A percentile compares a stretch with the other conserved stretches of the same genome.
Conservation (phyloP, 1,284 basidiomycete genomes). For the Rhodotorula sp. region DNA sequence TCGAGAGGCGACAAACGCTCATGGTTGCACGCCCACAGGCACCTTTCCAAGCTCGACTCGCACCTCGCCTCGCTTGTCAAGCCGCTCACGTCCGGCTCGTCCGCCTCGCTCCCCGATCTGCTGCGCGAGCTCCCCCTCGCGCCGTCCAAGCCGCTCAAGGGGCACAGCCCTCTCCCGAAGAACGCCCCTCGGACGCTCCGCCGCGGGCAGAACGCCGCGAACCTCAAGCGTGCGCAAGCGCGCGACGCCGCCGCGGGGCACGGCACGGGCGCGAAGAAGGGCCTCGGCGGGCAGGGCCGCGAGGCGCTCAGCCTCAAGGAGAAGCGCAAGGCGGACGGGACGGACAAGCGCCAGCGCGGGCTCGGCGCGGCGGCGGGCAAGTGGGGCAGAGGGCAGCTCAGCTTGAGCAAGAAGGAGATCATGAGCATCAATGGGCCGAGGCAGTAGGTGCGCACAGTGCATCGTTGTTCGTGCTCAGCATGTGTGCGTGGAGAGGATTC, state of each 20-base stretch:
- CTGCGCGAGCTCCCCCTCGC: constrained; percentile 31
- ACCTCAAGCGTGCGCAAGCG: constrained; percentile 32
- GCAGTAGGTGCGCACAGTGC: not conserved
- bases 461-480: not conserved
- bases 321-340: constrained; percentile 36
- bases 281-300: constrained; percentile 1
- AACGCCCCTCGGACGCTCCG: constrained; percentile 39
- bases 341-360: constrained; percentile 38
- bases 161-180: constrained; percentile 38
- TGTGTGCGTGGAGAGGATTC: no score
- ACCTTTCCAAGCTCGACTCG: constrained; percentile 37
- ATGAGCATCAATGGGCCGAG: constrained; percentile 16
- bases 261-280: constrained; percentile 15
- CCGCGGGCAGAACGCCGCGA: constrained; percentile 35
- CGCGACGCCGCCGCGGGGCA: constrained; percentile 36
- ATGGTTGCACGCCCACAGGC: not conserved
- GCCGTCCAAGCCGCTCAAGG: constrained; percentile 34
- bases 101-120: constrained; percentile 33
- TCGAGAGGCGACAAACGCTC: not conserved
- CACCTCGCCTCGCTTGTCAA: constrained; percentile 33
- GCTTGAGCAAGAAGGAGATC: constrained; percentile 35
- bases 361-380: constrained; percentile 32
- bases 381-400: constrained; percentile 31
- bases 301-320: constrained; percentile 38
- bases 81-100: constrained; percentile 19